Evolutionary conservation across 805 yeast species (phyloP), one percentile per base, ranked within the genome.

Genomic region (Candida lessepsii): DNA sequence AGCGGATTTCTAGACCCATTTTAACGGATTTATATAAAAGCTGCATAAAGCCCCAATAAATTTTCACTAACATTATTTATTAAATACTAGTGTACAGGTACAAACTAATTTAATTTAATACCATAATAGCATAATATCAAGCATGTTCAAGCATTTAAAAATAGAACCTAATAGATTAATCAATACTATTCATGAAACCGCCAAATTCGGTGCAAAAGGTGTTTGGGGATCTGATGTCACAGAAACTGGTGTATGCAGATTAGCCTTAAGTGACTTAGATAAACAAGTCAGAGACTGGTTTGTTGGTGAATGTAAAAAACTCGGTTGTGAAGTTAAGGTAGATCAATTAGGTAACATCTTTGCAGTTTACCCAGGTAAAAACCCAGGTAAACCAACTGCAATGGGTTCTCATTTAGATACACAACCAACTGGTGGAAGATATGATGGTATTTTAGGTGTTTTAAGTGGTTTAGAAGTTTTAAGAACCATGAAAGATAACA

Each of bases 391-490:
- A 3, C 83, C 88, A 11, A 80, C 80, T 1, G 86, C 77, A 11
- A 79, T 82, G 44, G 89, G 89, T 0, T 81, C 87, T 0, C 89
- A 83, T 58, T 61, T 83, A 42, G 90, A 83, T 51, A 83, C 90
- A 1, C 89, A 83, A 59, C 89, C 89, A 21, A 79, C 82, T 6
- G 90, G 89, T 28, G 89, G 90, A 9, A 67, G 86, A 44, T 83
- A 82, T 51, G 90, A 83, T 52, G 90, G 89, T 33, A 77, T 83
- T 28, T 67, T 71, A 26, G 90, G 90, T 14, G 88, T 83, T 4
- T 61, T 81, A 32, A 60, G 82, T 8, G 88, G 86, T 1, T 61
- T 83, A 33, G 87, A 83, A 58, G 80, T 83, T 4, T 58, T 83
- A 49, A 65, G 86, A 45, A 81, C 87, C 3, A 60, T 83, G 53